phyloP scores from a whole-genome alignment of 2,329 filamentous ascomycete genomes.

The Apiospora saccharicola region DNA sequence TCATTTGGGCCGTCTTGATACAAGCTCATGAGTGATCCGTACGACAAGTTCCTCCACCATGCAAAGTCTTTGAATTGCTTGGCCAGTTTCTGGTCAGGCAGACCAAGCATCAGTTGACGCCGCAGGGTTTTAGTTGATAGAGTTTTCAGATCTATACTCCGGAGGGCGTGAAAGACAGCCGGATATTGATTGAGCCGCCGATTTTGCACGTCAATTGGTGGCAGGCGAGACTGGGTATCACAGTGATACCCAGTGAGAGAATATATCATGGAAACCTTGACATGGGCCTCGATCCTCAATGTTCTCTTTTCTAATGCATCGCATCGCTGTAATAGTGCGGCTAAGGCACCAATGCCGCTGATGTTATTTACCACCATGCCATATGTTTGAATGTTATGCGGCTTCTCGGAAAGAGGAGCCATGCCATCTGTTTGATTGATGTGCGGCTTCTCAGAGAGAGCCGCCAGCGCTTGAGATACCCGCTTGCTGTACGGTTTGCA shows the following conservation, averaged over 20 bases:
- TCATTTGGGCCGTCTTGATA: background rate
- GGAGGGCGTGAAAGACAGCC: constrained; percentile 35
- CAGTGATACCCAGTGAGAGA: constrained; percentile 35
- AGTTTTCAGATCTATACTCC: constrained; percentile 31
- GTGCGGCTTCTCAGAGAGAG: background rate
- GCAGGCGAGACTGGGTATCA: constrained; percentile 32
- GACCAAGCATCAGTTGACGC: constrained; percentile 31
- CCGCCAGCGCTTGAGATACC: background rate
- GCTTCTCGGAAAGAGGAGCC: background rate
- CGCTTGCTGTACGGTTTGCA: background rate
- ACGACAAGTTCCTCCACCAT: constrained; percentile 32
- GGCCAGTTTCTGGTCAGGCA: constrained; percentile 35
- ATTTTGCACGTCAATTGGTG: constrained; percentile 25
- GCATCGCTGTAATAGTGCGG: constrained; percentile 32
- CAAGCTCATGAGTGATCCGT: constrained; percentile 32
- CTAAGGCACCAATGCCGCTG: constrained; percentile 29
- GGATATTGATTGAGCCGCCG: constrained; percentile 27
- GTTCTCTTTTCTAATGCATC: constrained; percentile 33
- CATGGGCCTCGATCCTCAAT: constrained; percentile 30
- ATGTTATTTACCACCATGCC: constrained; percentile 13
- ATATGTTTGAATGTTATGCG: background rate
- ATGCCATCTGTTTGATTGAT: background rate
- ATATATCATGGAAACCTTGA: constrained; percentile 34
- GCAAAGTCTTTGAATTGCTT: constrained; percentile 32
- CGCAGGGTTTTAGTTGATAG: constrained; percentile 31